Evolutionary conservation across 2,329 filamentous ascomycete species (phyloP), one percentile per base, ranked within the genome.

Genomic region (Sphaerulina populicola): DNA sequence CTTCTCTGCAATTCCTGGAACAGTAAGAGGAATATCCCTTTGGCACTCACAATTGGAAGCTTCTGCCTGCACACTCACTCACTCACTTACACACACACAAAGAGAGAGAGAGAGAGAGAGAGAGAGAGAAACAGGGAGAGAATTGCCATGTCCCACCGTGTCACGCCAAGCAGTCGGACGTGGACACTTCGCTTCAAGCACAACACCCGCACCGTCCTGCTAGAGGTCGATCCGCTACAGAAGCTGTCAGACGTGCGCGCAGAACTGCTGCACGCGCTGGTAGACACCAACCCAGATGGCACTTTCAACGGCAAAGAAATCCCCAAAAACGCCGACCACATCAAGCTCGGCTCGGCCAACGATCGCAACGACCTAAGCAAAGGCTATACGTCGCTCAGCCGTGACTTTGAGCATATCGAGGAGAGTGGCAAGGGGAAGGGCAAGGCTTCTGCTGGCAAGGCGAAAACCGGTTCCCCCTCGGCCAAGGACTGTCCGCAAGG

Each of bases 181-280:
- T 66, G 62, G 60, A 75, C 72, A 1, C 66, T 76, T 29, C 72
- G 72, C 52, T 69, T 76, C 59, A 76, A 76, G 58, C 63, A 70
- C 47, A 62, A 68, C 60, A 70, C 68, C 43, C 72, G 68, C 30
- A 76, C 74, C 31, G 60, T 76, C 54, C 61, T 76, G 38, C 67
- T 77, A 0, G 71, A 75, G 62, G 63, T 68, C 57, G 68, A 73
- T 46, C 71, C 71, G 0, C 64, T 74, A 5, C 60, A 68, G 48
- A 65, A 67, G 44, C 68, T 76, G 49, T 39, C 57, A 11, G 61
- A 62, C 1, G 62, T 76, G 18, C 73, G 74, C 56, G 38, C 62
- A 6, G 62, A 69, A 27, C 71, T 77, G 9, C 65, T 71, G 49
- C 57, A 62, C 42, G 71, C 71, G 0, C 63, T 77, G 2, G 51